Base-by-base conservation (phyloP, 805 yeast genomes). In the Saccharomycopsis amapae region DNA sequence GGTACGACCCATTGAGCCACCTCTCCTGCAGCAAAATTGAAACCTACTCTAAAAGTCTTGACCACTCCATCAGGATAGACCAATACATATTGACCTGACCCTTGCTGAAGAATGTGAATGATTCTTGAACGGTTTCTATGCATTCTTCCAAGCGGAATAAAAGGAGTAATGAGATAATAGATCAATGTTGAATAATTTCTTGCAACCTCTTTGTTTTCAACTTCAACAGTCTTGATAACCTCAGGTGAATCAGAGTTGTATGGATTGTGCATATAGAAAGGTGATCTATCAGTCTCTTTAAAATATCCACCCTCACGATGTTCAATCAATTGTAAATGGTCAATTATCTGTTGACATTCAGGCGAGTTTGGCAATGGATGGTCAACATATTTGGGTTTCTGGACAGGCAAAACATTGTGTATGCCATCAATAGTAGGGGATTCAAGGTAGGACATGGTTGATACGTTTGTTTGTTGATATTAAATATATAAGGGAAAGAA, bases 1-100 rank as follows among this genome's bases (percentile, higher is more conserved):
- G 78, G 79, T n/a, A 76, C 81, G 4, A 76, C 79, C 81, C 81
- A 76, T 56, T 76, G 82, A 36, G 72, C 63, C 3, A 70, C 62
- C 55, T 75, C 79, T 5, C 78, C 78, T 10, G 59, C 59, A 0
- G 59, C 57, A 30, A 65, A 59, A 50, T 74, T 66, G 50, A 74
- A 73, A 0, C 81, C 82, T 23, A 75, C 81, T 19, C 63, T 65
- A 55, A 76, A 76, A 1, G 74, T 62, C 46, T 72, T 71, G 17
- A 76, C 58, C 2, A 48, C 48, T 1, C 80, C 79, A 50, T 72
- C 65, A 3, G 79, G 79, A 42, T 74, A 67, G 3, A 76, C 59
- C 13, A 75, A 58, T 3, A 76, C 79, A 52, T 74, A 76, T 50
- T 71, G 75, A 3, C 80, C 82, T 32, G 72, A 62, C 1, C 82